These are phyloP conservation scores for Cercospora berteroae DNA, from an alignment of 2,329 filamentous ascomycete genomes.

Conservation along the genomic window DNA sequence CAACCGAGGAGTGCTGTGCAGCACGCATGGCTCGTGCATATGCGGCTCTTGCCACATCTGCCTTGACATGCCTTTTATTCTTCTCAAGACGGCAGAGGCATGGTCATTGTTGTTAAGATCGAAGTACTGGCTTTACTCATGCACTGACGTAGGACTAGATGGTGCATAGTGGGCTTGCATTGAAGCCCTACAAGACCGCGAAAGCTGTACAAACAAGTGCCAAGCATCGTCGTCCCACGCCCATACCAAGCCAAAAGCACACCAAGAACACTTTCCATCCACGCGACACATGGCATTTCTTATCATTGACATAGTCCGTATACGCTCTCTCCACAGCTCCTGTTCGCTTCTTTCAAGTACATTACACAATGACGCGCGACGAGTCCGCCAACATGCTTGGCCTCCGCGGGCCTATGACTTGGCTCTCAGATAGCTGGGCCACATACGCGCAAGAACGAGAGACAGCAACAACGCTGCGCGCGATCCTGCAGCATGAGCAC, in stretches of 20 bases:
- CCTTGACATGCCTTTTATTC: no score
- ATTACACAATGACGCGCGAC: slow-evolving; percentile 9
- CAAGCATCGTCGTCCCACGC: no score
- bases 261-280: background rate
- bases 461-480: background rate
- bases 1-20: background rate
- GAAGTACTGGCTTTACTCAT: no score
- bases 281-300: slow-evolving; percentile 4
- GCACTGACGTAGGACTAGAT: background rate
- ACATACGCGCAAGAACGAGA: background rate
- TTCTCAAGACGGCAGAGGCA: no score
- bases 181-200: no score
- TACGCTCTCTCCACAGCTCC: background rate
- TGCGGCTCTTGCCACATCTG: no score
- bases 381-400: slow-evolving; percentile 7
- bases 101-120: no score
- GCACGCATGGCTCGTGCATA: no score
- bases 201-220: background rate
- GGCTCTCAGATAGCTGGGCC: background rate
- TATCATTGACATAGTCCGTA: background rate
- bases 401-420: slow-evolving; percentile 1
- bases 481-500: background rate
- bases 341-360: background rate
- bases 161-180: background rate
- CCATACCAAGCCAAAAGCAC: background rate